Base-by-base conservation (phyloP, 768 basidiomycete genomes). In the Nevesoporus exiguus region DNA sequence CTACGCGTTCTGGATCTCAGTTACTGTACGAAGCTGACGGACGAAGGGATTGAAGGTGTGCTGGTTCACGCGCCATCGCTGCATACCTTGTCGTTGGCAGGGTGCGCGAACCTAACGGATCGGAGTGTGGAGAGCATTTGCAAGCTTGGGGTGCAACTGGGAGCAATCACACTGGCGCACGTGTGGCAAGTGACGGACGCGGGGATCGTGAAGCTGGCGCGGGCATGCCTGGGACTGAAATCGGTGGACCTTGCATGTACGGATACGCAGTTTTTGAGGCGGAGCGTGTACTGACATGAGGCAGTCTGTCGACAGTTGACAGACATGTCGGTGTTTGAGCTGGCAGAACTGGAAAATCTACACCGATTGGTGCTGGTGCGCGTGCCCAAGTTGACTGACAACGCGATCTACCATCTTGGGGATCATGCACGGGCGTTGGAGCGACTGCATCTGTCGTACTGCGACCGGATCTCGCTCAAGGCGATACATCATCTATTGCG, bases 191-290 rank as follows among this genome's bases (percentile, higher is more conserved):
- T 97, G 63, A 96, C 93, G 39, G 95, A 97, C 63, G 73, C 68
- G 7, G 88, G 80, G 2, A 75, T 97, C 15, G 78, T 85, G 42
- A 77, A 77, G 55, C 70, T 97, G 41, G 86, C 84, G 7, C 78
- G 86, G 25, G 70, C 78, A 17, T 98, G 94, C 67, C 73, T 76
- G 0, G 80, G 87, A 34, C 74, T 98, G 47, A 78, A 86, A 51
- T 89, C 88, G 63, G 77, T 97, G 58, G 95, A 97, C 69, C 74
- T 97, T 45, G 89, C 91, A 44, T 92, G 93, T 93, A 68, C 72
- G 90, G 42, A 25, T 17, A 1, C 33, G 77, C 27, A 15, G 48
- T 53, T 60, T 22, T 55, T 15, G 55, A 48, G 31, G 48, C 44
- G 48, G 43, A 14, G 0, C 3, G 21, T 51, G 39, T 51, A 31